Evolutionary conservation across 441 rosid genomes (phyloP).

Genomic region (Mallotus japonicus): DNA sequence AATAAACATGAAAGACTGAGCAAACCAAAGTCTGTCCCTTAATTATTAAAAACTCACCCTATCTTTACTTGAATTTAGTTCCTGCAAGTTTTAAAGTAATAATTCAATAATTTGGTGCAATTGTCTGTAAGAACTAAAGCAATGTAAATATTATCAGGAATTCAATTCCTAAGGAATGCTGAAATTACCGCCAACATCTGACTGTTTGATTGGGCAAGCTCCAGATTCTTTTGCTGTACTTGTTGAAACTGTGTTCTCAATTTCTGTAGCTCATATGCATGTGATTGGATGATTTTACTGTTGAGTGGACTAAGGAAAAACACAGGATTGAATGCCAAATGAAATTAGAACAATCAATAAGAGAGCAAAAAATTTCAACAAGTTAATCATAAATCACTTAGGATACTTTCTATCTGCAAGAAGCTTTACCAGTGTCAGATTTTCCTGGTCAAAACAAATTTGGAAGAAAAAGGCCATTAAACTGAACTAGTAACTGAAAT

Average conservation of each 20-base stretch:
- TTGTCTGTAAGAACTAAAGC: not conserved
- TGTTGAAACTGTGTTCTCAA: conserved; percentile 48
- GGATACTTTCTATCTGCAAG: conserved; percentile 56
- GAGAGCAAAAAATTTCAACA: not conserved
- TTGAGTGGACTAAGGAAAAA: conserved; percentile 25
- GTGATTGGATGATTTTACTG: conserved; percentile 58
- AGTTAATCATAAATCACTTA: conserved; percentile 15
- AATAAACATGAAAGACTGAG: not conserved
- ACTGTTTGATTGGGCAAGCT: conserved; percentile 58
- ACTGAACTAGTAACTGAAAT: conserved; percentile 2
- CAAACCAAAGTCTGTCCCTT: conserved; percentile 4
- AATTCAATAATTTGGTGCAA: conserved; percentile 11
- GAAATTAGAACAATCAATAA: conserved; percentile 18
- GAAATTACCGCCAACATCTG: conserved; percentile 56
- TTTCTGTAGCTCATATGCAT: conserved; percentile 49
- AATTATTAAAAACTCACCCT: conserved; percentile 37
- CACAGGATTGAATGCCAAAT: conserved; percentile 15
- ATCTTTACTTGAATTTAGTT: conserved; percentile 54
- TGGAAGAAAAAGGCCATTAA: conserved; percentile 13
- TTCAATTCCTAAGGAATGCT: conserved; percentile 3
- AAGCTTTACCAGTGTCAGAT: conserved; percentile 46
- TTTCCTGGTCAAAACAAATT: conserved; percentile 46
- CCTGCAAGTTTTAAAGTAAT: conserved; percentile 39
- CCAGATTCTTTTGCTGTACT: conserved; percentile 55
- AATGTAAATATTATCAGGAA: conserved; percentile 17